Evolutionary conservation across 192 early-diverging fungal genomes (phyloP).

Genomic region (Backusella australiensis): DNA sequence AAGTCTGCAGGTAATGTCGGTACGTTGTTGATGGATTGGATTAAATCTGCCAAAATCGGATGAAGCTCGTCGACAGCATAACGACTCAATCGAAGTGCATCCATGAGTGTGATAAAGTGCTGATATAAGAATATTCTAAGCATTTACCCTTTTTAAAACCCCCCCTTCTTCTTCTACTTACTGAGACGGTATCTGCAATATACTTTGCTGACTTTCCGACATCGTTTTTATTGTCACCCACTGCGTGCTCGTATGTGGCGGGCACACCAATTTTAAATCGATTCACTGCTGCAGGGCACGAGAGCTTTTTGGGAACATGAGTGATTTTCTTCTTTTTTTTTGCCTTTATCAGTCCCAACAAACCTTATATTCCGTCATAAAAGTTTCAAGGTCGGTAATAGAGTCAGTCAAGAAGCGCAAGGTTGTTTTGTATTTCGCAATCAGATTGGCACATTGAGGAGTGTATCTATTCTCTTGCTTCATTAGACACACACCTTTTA

Average conservation of each 20-base stretch:
- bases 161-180: slow-evolving; percentile 18
- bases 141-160: neutral
- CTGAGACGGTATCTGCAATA: slow-evolving; percentile 74
- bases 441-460: slow-evolving; percentile 82
- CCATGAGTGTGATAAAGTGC: slow-evolving; percentile 92
- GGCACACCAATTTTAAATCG: slow-evolving; percentile 95
- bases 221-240: slow-evolving; percentile 41
- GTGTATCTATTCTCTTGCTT: slow-evolving; percentile 67
- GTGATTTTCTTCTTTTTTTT: neutral
- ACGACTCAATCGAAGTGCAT: slow-evolving; percentile 80
- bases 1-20: slow-evolving; percentile 72
- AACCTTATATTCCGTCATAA: slow-evolving; percentile 82
- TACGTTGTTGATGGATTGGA: slow-evolving; percentile 87
- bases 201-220: slow-evolving; percentile 67
- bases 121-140: slow-evolving; percentile 22
- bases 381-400: slow-evolving; percentile 66
- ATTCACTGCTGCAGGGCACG: slow-evolving; percentile 82
- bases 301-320: slow-evolving; percentile 46
- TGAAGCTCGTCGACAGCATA: slow-evolving; percentile 90
- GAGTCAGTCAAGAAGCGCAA: slow-evolving; percentile 60
- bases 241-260: slow-evolving; percentile 90
- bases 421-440: slow-evolving; percentile 89
- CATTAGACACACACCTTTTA: neutral
- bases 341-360: neutral
- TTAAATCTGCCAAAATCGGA: slow-evolving; percentile 79